Evolutionary conservation across 768 basidiomycete species (phyloP).

Genomic region (Suillus alpinus): DNA sequence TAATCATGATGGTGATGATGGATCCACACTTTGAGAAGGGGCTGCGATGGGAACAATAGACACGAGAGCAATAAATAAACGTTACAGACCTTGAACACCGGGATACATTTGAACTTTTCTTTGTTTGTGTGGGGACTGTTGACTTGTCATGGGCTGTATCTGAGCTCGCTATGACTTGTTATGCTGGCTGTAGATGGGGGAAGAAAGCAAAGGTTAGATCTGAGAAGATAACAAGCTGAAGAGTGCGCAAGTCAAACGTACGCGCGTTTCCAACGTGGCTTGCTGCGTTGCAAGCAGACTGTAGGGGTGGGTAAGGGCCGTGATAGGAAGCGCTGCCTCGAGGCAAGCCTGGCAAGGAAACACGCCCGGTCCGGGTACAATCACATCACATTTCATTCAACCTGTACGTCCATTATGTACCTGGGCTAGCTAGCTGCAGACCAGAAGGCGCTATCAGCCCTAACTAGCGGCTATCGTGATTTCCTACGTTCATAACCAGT

Average conservation of each 20-base stretch:
- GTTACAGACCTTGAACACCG: slow-evolving; percentile 45
- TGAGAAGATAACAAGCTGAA: slow-evolving; percentile 24
- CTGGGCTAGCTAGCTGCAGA: no score
- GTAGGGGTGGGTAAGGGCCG: slow-evolving; percentile 54
- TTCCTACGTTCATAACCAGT: slow-evolving; percentile 14
- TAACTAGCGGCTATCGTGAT: neutral
- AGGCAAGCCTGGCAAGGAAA: slow-evolving; percentile 26
- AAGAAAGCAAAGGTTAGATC: slow-evolving; percentile 33
- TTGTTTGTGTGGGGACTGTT: slow-evolving; percentile 52
- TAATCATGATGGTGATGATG: slow-evolving; percentile 14
- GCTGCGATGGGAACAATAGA: slow-evolving; percentile 12
- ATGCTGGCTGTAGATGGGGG: slow-evolving; percentile 18
- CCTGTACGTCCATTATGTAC: neutral
- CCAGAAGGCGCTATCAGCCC: neutral
- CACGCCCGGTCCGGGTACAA: slow-evolving; percentile 11
- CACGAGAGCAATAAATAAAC: slow-evolving; percentile 20
- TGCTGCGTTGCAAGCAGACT: slow-evolving; percentile 38
- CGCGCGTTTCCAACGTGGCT: slow-evolving; percentile 71
- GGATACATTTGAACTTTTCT: slow-evolving; percentile 52
- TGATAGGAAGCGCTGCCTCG: slow-evolving; percentile 50
- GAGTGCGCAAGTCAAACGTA: slow-evolving; percentile 16
- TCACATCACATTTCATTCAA: slow-evolving; percentile 1
- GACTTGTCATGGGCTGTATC: slow-evolving; percentile 50
- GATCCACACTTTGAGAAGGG: slow-evolving; percentile 2
- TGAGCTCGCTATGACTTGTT: slow-evolving; percentile 16